Evolutionary conservation across 352 stramenopile genomes (phyloP).

Genomic region (Discostella stelligera): DNA sequence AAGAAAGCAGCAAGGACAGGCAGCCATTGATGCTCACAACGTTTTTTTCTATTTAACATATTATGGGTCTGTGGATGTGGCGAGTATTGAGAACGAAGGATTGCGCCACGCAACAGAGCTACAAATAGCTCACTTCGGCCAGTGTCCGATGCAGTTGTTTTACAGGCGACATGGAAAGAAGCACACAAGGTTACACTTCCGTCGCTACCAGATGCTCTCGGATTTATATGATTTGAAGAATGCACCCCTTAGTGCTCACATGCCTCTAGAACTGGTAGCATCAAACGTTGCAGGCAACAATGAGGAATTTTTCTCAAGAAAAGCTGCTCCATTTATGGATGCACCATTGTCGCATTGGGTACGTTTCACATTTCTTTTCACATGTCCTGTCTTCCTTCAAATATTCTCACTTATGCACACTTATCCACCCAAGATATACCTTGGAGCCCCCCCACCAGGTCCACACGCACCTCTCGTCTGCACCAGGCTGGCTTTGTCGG

Average conservation of each 20-base stretch:
- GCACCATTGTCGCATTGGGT: conserved; percentile 66
- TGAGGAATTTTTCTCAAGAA: conserved; percentile 9
- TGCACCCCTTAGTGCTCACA: conserved; percentile 10
- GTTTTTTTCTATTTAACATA: conserved; percentile 98
- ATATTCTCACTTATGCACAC: conserved; percentile 10
- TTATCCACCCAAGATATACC: conserved; percentile 60
- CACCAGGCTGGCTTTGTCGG: conserved; percentile 68
- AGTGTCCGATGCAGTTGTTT: conserved; percentile 87
- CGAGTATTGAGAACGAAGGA: conserved; percentile 85
- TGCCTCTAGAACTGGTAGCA: conserved; percentile 21
- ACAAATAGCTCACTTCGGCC: conserved; percentile 98
- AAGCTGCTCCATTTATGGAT: conserved; percentile 49
- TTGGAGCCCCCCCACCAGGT: conserved; percentile 78
- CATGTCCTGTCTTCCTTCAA: not conserved
- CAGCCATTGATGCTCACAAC: conserved; percentile 92
- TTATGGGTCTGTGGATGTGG: conserved; percentile 86
- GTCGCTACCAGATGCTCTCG: conserved; percentile 52
- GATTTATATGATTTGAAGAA: conserved; percentile 56
- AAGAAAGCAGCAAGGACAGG: conserved; percentile 90
- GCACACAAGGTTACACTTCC: conserved; percentile 25
- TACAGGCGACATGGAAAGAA: conserved; percentile 55
- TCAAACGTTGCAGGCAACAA: conserved; percentile 6
- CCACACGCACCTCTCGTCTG: conserved; percentile 76
- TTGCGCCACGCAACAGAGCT: conserved; percentile 87
- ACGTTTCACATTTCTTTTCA: conserved; percentile 9